Conservation (phyloP, 2,329 filamentous ascomycete genomes). For the Xylariaceae sp. region DNA sequence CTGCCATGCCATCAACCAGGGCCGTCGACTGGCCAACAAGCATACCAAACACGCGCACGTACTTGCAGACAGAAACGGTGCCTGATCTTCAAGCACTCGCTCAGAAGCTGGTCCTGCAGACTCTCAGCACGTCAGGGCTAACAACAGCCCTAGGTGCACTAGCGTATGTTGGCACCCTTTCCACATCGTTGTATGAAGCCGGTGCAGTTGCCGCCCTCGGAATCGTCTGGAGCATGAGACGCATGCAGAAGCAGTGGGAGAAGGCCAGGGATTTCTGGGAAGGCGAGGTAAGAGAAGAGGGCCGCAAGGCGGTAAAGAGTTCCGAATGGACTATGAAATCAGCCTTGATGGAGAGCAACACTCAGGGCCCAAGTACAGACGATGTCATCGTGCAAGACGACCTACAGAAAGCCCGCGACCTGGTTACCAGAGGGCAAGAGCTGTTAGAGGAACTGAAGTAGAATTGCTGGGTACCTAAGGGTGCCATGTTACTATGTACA, state of each 20-base stretch:
- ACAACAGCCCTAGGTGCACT: conserved; percentile 50
- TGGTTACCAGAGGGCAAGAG: conserved; percentile 46
- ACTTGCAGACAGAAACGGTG: conserved; percentile 60
- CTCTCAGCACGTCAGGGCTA: conserved; percentile 64
- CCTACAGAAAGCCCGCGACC: conserved; percentile 36
- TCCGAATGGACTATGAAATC: conserved; percentile 49
- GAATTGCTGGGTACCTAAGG: conserved; percentile 4
- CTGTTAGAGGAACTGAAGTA: conserved; percentile 45
- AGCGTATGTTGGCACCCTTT: conserved; percentile 50
- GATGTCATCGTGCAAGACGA: conserved; percentile 22
- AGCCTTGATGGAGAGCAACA: conserved; percentile 35
- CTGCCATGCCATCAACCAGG: conserved; percentile 3
- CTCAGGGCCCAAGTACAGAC: conserved; percentile 19
- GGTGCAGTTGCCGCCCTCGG: conserved; percentile 58
- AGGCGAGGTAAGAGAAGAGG: conserved; percentile 61
- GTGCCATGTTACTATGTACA: conserved; percentile 10
- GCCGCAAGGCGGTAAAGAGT: conserved; percentile 54
- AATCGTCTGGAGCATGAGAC: conserved; percentile 51
- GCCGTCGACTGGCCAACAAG: conserved; percentile 62
- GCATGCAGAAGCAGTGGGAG: conserved; percentile 60
- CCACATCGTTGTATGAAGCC: conserved; percentile 53
- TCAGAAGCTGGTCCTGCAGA: conserved; percentile 69
- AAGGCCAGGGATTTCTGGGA: conserved; percentile 57
- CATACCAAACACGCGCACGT: conserved; percentile 65
- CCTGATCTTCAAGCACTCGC: conserved; percentile 67